Percentiles rank a stretch among this genome's conserved stretches.
phyloP scores from a whole-genome alignment of 2,329 filamentous ascomycete genomes.

The Pseudogymnoascus sp. region DNA sequence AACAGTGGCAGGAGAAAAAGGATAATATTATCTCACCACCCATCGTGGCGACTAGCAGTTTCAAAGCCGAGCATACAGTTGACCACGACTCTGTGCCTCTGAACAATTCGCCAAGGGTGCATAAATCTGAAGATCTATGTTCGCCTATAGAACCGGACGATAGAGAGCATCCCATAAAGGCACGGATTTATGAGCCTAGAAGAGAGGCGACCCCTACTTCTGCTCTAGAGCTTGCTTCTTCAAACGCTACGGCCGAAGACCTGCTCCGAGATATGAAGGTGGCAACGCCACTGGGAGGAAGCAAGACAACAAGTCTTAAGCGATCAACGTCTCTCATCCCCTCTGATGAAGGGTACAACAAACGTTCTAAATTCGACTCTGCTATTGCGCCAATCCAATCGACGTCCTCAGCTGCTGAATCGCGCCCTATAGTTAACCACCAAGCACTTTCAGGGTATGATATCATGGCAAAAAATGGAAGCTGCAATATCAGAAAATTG shows the following conservation, averaged over 20 bases:
- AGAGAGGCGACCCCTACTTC: background rate
- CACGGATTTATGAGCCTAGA: background rate
- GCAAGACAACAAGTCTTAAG: background rate
- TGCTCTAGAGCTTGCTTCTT: background rate
- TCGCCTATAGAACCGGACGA: background rate
- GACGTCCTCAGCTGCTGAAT: background rate
- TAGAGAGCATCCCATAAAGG: background rate
- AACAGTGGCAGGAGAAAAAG: constrained; percentile 21
- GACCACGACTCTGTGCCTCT: background rate
- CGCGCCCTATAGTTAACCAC: background rate
- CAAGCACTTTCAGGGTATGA: background rate
- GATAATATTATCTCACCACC: background rate
- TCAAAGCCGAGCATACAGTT: background rate
- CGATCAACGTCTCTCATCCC: background rate
- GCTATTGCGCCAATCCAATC: background rate
- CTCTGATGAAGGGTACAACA: background rate
- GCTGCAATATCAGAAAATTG: background rate
- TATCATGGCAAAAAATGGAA: background rate
- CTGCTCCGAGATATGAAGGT: background rate
- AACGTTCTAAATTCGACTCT: background rate
- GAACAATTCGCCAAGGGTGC: background rate
- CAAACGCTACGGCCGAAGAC: background rate
- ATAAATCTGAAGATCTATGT: background rate
- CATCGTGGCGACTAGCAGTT: background rate
- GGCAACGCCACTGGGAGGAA: background rate